These are phyloP conservation scores for Rhizopogon vesiculosus DNA, from an alignment of 768 basidiomycete species.

Conservation along the genomic window DNA sequence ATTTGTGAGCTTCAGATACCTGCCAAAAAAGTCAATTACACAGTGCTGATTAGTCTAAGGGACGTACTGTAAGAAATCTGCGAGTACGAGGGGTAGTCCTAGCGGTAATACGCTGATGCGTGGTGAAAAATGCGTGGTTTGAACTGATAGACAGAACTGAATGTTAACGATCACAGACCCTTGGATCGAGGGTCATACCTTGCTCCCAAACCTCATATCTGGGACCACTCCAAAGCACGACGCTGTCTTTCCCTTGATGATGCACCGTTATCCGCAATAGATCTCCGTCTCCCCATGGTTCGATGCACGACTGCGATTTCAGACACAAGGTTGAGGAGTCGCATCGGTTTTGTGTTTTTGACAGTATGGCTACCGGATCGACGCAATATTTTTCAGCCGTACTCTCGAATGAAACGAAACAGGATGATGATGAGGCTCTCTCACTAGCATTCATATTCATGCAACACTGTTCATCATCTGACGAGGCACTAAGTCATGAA, in stretches of 20 bases:
- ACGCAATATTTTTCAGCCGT: slow-evolving; percentile 40
- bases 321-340: slow-evolving; percentile 30
- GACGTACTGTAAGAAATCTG: slow-evolving; percentile 55
- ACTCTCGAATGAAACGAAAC: slow-evolving; percentile 36
- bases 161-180: neutral
- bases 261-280: slow-evolving; percentile 54
- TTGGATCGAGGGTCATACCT: slow-evolving; percentile 35
- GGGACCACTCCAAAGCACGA: slow-evolving; percentile 75
- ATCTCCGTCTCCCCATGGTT: slow-evolving; percentile 42
- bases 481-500: neutral
- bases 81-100: slow-evolving; percentile 32
- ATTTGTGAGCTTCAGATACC: slow-evolving; percentile 62
- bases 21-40: slow-evolving; percentile 16
- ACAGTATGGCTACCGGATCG: slow-evolving; percentile 53
- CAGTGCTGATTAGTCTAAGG: neutral
- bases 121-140: neutral
- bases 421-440: slow-evolving; percentile 26
- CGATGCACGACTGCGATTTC: slow-evolving; percentile 43
- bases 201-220: slow-evolving; percentile 58
- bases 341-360: slow-evolving; percentile 34
- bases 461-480: slow-evolving; percentile 16
- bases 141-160: neutral
- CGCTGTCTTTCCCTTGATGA: slow-evolving; percentile 18
- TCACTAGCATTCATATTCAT: neutral
- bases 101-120: slow-evolving; percentile 24